Evolutionary conservation across 306 rosid genomes (phyloP).

Genomic region (Quercus mongolica): DNA sequence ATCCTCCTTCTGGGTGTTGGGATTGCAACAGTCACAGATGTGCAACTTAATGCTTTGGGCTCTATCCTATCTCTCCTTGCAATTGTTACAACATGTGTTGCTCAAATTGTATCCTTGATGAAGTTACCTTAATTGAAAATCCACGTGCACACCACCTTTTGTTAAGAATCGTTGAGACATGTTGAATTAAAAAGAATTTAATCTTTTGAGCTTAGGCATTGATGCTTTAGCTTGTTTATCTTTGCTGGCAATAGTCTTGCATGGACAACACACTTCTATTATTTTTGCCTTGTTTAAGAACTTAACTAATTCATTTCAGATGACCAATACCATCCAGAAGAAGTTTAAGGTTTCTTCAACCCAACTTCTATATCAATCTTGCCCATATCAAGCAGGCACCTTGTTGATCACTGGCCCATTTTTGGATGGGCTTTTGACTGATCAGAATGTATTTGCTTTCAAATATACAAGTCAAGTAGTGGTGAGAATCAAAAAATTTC

Average conservation of each 20-base stretch:
- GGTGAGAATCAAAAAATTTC: conserved; percentile 53
- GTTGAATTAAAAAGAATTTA: not conserved
- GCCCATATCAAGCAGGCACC: conserved; percentile 85
- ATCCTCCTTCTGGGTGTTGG: conserved; percentile 92
- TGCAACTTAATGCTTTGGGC: conserved; percentile 88
- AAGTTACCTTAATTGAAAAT: conserved; percentile 4
- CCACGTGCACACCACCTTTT: not conserved
- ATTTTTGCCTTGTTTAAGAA: conserved; percentile 22
- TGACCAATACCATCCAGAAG: conserved; percentile 98
- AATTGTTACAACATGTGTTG: conserved; percentile 84
- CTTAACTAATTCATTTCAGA: conserved; percentile 72
- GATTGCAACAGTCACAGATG: conserved; percentile 89
- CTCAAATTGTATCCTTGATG: conserved; percentile 92
- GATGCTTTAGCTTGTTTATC: conserved; percentile 3
- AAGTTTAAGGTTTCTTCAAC: conserved; percentile 94
- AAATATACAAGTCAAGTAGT: conserved; percentile 84
- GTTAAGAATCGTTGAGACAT: not conserved
- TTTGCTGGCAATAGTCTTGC: not conserved
- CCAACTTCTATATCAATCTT: conserved; percentile 91
- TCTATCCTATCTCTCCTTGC: conserved; percentile 83
- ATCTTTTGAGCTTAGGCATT: not conserved
- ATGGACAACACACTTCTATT: not conserved
- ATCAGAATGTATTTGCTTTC: conserved; percentile 77
- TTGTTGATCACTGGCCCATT: conserved; percentile 85
- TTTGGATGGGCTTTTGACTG: conserved; percentile 72